Conservation (phyloP, 2,329 filamentous ascomycete species). For the Dactylellina parvicollis region DNA sequence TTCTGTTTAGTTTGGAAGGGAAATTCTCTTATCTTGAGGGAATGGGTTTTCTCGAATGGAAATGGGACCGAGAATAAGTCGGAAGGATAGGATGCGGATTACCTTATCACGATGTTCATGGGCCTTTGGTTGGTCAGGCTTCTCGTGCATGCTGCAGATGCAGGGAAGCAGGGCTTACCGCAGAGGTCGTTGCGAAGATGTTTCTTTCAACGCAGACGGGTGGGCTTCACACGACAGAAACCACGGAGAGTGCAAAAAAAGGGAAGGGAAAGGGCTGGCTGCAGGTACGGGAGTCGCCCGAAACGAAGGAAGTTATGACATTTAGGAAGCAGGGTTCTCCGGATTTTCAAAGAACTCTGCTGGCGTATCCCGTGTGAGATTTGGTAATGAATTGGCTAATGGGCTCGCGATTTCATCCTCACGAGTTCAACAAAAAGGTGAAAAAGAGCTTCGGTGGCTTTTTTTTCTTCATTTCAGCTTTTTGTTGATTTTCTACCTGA, state of each 20-base stretch:
- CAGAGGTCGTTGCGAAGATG: too few relatives aligned
- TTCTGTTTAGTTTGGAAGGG: constrained; percentile 29
- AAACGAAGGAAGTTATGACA: constrained; percentile 21
- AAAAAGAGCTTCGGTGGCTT: too few relatives aligned
- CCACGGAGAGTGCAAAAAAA: constrained; percentile 5
- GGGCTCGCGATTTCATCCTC: neutral
- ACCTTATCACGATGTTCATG: constrained; percentile 23
- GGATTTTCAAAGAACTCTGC: constrained; percentile 25
- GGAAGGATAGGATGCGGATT: constrained; percentile 44
- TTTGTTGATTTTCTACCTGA: neutral
- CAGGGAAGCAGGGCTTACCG: too few relatives aligned
- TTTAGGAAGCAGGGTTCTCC: constrained; percentile 35
- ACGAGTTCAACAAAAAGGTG: constrained; percentile 31
- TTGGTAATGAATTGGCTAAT: constrained; percentile 54
- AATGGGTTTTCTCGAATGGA: constrained; percentile 7
- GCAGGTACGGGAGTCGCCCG: constrained; percentile 51
- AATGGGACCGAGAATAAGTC: constrained; percentile 44
- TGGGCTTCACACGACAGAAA: neutral
- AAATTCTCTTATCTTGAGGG: constrained; percentile 12
- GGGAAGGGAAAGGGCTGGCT: constrained; percentile 3
- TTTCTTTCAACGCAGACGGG: neutral
- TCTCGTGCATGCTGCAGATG: neutral
- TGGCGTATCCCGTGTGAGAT: constrained; percentile 23
- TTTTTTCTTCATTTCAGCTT: neutral
- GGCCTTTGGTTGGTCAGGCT: constrained; percentile 19